phyloP scores from a whole-genome alignment of 768 basidiomycete species.

The Sarcodon sp. region DNA sequence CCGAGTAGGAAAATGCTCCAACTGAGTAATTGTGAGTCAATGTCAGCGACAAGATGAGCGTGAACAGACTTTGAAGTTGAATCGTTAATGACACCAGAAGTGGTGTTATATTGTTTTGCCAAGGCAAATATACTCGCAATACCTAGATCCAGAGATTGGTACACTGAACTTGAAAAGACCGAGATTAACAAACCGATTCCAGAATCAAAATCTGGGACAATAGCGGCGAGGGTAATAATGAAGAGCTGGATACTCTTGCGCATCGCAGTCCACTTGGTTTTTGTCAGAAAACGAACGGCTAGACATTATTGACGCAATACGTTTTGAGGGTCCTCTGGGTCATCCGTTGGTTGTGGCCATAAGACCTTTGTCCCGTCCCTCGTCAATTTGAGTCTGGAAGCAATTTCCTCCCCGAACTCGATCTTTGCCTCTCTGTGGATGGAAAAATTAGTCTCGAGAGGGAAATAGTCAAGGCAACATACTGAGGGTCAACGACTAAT shows the following conservation, averaged over 20 bases:
- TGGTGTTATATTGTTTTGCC: slow-evolving; percentile 41
- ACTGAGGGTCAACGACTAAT: slow-evolving; percentile 51
- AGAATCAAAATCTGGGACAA: slow-evolving; percentile 58
- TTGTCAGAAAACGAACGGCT: neutral
- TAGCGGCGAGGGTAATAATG: slow-evolving; percentile 50
- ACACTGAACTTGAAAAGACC: neutral
- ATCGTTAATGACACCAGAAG: slow-evolving; percentile 43
- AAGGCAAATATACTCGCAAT: slow-evolving; percentile 52
- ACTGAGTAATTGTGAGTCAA: slow-evolving; percentile 15
- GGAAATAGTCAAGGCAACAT: slow-evolving; percentile 10
- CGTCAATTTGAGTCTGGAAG: slow-evolving; percentile 42
- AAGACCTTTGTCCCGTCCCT: slow-evolving; percentile 44
- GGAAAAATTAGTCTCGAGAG: neutral
- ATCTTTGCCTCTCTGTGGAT: slow-evolving; percentile 39
- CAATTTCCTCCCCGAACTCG: slow-evolving; percentile 46
- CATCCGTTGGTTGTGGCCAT: slow-evolving; percentile 59
- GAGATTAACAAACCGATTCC: slow-evolving; percentile 33
- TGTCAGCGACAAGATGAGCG: no score
- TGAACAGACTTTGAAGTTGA: slow-evolving; percentile 34
- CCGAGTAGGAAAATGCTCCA: slow-evolving; percentile 59
- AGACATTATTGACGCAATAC: slow-evolving; percentile 11
- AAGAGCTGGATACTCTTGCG: slow-evolving; percentile 44
- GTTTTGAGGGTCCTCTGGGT: slow-evolving; percentile 54
- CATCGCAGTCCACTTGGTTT: slow-evolving; percentile 34
- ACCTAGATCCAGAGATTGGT: slow-evolving; percentile 18